A percentile compares a stretch with the other conserved stretches of the same genome.
phyloP scores from a whole-genome alignment of 208 protist genomes.

The Borovskyia barvae region DNA sequence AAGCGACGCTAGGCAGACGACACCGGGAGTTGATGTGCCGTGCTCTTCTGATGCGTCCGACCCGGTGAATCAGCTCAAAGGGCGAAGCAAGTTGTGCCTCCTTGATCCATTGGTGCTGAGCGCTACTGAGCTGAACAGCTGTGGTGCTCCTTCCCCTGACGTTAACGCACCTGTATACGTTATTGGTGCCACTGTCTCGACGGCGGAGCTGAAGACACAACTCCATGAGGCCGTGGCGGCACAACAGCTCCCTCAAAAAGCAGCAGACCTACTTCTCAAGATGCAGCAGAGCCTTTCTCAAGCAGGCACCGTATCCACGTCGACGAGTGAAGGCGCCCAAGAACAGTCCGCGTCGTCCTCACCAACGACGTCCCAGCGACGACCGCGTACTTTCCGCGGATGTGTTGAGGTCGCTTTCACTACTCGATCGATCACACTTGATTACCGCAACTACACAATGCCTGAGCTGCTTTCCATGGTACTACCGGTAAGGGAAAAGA shows the following conservation, averaged over 20 bases:
- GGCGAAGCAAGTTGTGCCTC: slow-evolving; percentile 20
- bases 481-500: slow-evolving; percentile 14
- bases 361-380: neutral
- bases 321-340: too few species aligned
- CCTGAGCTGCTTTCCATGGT: slow-evolving; percentile 66
- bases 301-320: too few species aligned
- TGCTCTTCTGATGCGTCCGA: neutral
- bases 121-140: neutral
- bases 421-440: slow-evolving; percentile 38
- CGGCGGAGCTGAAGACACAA: neutral
- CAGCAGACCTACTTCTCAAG: slow-evolving; percentile 16
- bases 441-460: slow-evolving; percentile 82
- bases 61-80: neutral
- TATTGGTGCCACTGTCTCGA: neutral
- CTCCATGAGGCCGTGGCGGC: slow-evolving; percentile 1
- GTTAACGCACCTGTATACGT: slow-evolving; percentile 1
- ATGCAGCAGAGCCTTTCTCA: too few species aligned
- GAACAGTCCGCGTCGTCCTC: too few species aligned
- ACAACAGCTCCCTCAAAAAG: neutral
- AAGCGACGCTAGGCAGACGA: neutral
- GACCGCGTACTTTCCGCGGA: neutral
- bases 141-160: neutral
- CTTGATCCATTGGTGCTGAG: slow-evolving; percentile 13
- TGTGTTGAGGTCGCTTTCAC: slow-evolving; percentile 34
- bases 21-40: neutral